These are phyloP conservation scores for Leucaena leucocephala DNA, from an alignment of 306 rosid species.

Conservation along the genomic window DNA sequence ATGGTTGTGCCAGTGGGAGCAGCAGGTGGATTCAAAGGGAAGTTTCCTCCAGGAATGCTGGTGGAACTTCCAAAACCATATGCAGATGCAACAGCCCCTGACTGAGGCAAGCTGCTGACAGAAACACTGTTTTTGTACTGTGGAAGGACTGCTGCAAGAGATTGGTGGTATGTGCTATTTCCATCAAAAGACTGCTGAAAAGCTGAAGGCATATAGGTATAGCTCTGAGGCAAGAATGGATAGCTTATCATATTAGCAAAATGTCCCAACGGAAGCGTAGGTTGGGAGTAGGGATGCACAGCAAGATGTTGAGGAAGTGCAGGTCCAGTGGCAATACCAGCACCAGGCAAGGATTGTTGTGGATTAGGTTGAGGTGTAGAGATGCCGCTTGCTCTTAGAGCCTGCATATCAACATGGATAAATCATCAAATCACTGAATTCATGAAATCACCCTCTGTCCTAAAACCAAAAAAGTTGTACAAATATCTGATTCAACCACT, in stretches of 20 bases:
- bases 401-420: constrained; percentile 50
- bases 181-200: constrained; percentile 88
- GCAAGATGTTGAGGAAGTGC: constrained; percentile 79
- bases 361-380: constrained; percentile 66
- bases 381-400: constrained; percentile 62
- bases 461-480: background rate
- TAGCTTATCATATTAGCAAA: constrained; percentile 84
- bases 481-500: background rate
- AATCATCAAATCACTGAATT: constrained; percentile 17
- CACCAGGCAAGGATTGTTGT: constrained; percentile 72
- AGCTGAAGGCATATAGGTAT: constrained; percentile 87
- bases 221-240: constrained; percentile 89
- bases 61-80: constrained; percentile 81
- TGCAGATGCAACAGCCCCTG: constrained; percentile 73
- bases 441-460: constrained; percentile 9
- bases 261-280: constrained; percentile 79
- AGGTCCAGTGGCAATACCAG: constrained; percentile 68
- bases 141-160: constrained; percentile 83
- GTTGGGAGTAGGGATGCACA: constrained; percentile 85
- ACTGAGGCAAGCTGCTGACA: constrained; percentile 83
- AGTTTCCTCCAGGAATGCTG: constrained; percentile 83
- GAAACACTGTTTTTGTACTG: constrained; percentile 83
- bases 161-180: constrained; percentile 83
- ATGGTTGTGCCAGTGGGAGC: constrained; percentile 73
- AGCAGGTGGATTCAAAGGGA: constrained; percentile 68